These are phyloP conservation scores for Chaetomium globosum DNA, from an alignment of 2,329 filamentous ascomycete species.

Conservation along the genomic window DNA sequence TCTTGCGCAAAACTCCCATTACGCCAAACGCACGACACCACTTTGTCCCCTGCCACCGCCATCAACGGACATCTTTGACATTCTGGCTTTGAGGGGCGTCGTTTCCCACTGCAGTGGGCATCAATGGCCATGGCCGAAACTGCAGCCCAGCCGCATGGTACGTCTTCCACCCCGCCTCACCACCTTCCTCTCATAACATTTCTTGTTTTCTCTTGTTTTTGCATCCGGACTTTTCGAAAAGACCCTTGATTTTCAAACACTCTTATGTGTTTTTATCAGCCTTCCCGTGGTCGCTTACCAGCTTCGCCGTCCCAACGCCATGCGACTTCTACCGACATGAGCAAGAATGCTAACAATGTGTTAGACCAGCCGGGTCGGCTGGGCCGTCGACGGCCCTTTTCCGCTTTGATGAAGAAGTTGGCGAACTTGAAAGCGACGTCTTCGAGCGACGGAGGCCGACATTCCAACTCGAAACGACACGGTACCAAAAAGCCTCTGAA, in stretches of 20 bases:
- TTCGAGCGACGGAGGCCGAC: slow-evolving; percentile 58
- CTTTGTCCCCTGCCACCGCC: not conserved
- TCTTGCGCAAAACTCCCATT: not conserved
- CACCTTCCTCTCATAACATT: not conserved
- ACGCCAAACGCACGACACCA: not conserved
- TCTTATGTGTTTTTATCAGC: not conserved
- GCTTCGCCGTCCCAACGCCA: slow-evolving; percentile 10
- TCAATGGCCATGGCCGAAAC: slow-evolving; percentile 40
- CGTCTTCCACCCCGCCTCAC: slow-evolving; percentile 13
- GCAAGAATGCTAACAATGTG: slow-evolving; percentile 42
- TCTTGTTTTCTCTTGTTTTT: not conserved
- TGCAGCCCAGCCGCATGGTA: slow-evolving; percentile 37
- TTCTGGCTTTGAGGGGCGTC: not conserved
- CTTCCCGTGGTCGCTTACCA: not conserved
- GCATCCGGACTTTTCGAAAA: not conserved
- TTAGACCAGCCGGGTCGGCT: slow-evolving; percentile 65
- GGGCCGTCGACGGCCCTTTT: slow-evolving; percentile 80
- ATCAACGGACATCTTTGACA: not conserved
- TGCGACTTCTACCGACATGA: slow-evolving; percentile 12
- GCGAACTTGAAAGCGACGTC: slow-evolving; percentile 77
- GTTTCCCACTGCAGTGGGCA: not conserved
- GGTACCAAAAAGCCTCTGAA: slow-evolving; percentile 65
- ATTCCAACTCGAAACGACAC: slow-evolving; percentile 48
- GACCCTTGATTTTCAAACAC: not conserved
- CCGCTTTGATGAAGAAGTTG: slow-evolving; percentile 92